Base-by-base conservation (phyloP, 768 basidiomycete genomes). In the Lactifluus hygrophoroides region DNA sequence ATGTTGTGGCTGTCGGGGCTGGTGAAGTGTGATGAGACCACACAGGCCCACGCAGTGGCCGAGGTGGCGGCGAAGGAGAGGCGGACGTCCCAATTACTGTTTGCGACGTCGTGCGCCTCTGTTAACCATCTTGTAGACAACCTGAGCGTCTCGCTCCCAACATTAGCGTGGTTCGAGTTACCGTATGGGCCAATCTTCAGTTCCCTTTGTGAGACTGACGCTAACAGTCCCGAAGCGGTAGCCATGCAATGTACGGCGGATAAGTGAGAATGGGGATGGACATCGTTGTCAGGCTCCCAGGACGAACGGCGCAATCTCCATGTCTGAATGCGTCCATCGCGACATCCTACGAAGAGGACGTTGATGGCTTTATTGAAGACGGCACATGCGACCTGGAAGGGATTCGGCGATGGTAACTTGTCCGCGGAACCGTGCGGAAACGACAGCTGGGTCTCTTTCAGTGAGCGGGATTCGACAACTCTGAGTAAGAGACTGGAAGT, bases 401-500 rank as follows among this genome's bases (percentile, higher is more conserved):
- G 14, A 13, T 27, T 5, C 2, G 23, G 19, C n/a, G 52, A 35
- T 5, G 52, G 30, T 7, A 51, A 21, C 45, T 30, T 51, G 8
- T 51, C 56, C 25, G 34, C 25, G 34, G 58, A 49, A 32, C 11
- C 25, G 6, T 47, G 25, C 10, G 52, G 48, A 28, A 38, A 30
- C 19, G 47, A 45, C 14, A 60, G 58, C 32, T 51, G 53, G 19
- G 45, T 42, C 30, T 55, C 58, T 17, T 54, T 60, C 23, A 55
- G 11, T 5, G 54, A 49, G 19, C 42, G 54, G 11, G 28, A 16
- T 11, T 60, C 30, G 28, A 44, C 53, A n/a, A 35, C 37, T 37
- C 54, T 55, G 53, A 60, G 54, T n/a, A 60, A n/a, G 48, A 60
- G 58, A 21, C n/a, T 3, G 27, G 58, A 45, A 2, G 58, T 46